Evolutionary conservation across 1,284 basidiomycete species (phyloP).

Genomic region (Fomitiporia mediterranea): DNA sequence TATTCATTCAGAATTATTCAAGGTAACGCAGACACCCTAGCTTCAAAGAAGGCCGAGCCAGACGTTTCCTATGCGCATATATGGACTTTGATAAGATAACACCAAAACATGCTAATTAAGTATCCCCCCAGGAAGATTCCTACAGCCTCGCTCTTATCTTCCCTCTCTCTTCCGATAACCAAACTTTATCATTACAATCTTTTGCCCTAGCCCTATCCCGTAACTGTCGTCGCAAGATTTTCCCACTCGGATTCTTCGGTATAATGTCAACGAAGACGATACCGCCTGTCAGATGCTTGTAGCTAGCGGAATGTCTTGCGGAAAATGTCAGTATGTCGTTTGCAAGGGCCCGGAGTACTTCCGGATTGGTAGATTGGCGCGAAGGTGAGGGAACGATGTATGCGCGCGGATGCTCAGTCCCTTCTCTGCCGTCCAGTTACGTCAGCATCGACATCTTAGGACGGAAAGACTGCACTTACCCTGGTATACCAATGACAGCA

Average conservation of each 20-base stretch:
- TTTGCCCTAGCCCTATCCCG: slow-evolving; percentile 54
- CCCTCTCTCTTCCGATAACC: neutral
- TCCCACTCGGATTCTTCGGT: slow-evolving; percentile 71
- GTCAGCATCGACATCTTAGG: no score
- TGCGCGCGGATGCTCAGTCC: slow-evolving; percentile 45
- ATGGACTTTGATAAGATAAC: no score
- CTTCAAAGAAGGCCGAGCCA: no score
- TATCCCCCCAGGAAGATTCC: no score
- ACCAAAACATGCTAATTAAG: no score
- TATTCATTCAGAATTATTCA: no score
- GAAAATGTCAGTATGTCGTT: slow-evolving; percentile 54
- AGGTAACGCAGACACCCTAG: no score
- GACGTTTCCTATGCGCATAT: no score
- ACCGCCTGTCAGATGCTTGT: slow-evolving; percentile 65
- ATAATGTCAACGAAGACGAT: slow-evolving; percentile 52
- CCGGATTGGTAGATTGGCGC: slow-evolving; percentile 25
- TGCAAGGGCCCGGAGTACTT: neutral
- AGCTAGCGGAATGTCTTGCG: slow-evolving; percentile 50
- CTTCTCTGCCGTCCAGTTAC: slow-evolving; percentile 22
- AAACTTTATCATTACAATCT: neutral
- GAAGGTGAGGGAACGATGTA: slow-evolving; percentile 63
- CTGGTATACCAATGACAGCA: slow-evolving; percentile 73
- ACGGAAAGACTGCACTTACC: slow-evolving; percentile 38
- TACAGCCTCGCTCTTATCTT: neutral
- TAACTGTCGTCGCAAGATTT: slow-evolving; percentile 61